Evolutionary conservation across 768 basidiomycete genomes (phyloP), one percentile per base, ranked within the genome.

Genomic region (Calocybe indica): DNA sequence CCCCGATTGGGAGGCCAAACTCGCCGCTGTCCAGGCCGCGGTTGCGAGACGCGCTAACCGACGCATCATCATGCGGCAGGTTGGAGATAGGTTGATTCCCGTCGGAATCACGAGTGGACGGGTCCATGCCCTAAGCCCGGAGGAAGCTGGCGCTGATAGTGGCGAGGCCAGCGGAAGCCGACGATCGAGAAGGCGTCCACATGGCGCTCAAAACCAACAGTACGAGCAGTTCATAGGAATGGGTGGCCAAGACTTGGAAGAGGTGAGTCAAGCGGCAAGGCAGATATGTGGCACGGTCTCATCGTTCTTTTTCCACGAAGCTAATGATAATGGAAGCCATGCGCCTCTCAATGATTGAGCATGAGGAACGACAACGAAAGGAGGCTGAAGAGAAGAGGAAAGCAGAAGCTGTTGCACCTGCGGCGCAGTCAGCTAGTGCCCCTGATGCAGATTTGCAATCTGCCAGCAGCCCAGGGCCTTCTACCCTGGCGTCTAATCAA

Each of bases 321-420:
- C 69, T 99, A 38, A 97, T 98, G 95, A 73, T 99, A 46, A 94
- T 94, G 90, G 96, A 98, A 68, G 96, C 96, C 5, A 98, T 99
- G 93, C 82, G 95, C 46, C 70, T 96, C 48, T 96, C 92, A 28
- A 72, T 97, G 54, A 62, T 96, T 41, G 95, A 98, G 49, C 93
- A 98, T 58, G 94, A 97, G 66, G 92, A 92, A 58, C 88, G 92
- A 47, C 91, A 92, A 61, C 77, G 82, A 57, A 83, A 80, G 59
- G 80, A 88, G 58, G 77, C 75, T 48, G 85, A 82, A 57, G 80
- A 86, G 63, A 82, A 78, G 65, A 76, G 68, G 58, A 81, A 79
- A 65, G 71, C 70, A 43, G 72, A 72, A 38, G 69, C 64, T 30
- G 65, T 62, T 37, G 64, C 61, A 32, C 66, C 65, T 5, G 66